Evolutionary conservation across 2,329 filamentous ascomycete genomes (phyloP), one percentile per base, ranked within the genome.

Genomic region (Microdochium nivale): DNA sequence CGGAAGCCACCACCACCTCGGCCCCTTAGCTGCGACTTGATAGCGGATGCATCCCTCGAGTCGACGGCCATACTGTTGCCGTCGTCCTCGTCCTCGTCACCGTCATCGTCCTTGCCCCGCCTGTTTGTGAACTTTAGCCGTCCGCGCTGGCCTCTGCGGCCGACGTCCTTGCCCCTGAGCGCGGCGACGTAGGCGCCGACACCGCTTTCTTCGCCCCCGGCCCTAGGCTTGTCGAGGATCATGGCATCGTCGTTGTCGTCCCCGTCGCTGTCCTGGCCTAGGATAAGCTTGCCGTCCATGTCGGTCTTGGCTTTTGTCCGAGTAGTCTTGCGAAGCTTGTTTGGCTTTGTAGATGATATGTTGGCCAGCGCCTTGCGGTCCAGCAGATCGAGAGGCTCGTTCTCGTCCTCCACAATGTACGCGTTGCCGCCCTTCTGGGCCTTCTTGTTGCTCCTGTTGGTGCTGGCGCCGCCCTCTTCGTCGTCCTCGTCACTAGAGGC

Each of bases 331-430:
- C 80, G 80, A 58, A 79, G 69, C 65, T 83, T 85, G 51, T 79
- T 70, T 3, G 91, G 92, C 67, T 90, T 92, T 11, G 90, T 96
- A 4, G 88, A 89, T 2, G 91, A 96, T 62, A 99, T 96, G 66
- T 90, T 94, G 51, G 90, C 92, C 43, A 99, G 80, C 9, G 91
- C 90, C 65, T 86, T 86, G 55, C 89, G 87, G 62, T 94, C 92
- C 16, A 99, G 81, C 47, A 99, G 80, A 72, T 99, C 94, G 43
- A 99, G 84, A 1, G 94, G 94, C 67, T 97, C 94, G 60, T 95
- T 88, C 53, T 95, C 90, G 55, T 95, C 88, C 72, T 97, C 92
- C 54, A 96, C 81, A 60, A 99, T 97, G 69, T 94, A 99, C 1
- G 87, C 82, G 61, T 83, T 84, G 61, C 79, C 79, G 43, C 79